A percentile compares a stretch with the other conserved stretches of the same genome.
Conservation (phyloP, 768 basidiomycete genomes). For the Leccinum aurantiacum region DNA sequence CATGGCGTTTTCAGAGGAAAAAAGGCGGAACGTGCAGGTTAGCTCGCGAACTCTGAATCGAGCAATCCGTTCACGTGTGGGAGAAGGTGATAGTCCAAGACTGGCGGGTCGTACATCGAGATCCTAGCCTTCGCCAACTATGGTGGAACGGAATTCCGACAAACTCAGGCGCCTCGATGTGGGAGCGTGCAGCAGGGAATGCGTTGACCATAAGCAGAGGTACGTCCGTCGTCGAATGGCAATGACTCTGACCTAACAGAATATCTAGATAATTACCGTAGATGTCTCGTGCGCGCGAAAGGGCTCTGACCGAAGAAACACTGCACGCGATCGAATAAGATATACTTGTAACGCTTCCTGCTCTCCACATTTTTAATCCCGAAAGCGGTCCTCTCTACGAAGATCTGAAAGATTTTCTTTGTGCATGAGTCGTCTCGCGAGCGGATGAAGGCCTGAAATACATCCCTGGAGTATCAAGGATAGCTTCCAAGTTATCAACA, state of each 20-base stretch:
- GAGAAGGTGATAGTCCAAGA: slow-evolving; percentile 78
- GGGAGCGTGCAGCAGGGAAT: slow-evolving; percentile 87
- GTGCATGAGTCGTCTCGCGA: slow-evolving; percentile 85
- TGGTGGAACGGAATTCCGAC: slow-evolving; percentile 93
- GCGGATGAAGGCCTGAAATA: slow-evolving; percentile 84
- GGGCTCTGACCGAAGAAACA: slow-evolving; percentile 57
- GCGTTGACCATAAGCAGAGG: slow-evolving; percentile 80
- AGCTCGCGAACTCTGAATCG: slow-evolving; percentile 63
- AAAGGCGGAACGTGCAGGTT: slow-evolving; percentile 61
- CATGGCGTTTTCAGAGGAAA: slow-evolving; percentile 54
- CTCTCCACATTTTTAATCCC: slow-evolving; percentile 76
- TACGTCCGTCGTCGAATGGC: slow-evolving; percentile 27
- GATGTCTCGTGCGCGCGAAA: slow-evolving; percentile 70
- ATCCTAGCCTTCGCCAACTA: slow-evolving; percentile 61
- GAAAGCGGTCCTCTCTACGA: slow-evolving; percentile 76
- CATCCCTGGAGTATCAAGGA: slow-evolving; percentile 60
- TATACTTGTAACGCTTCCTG: slow-evolving; percentile 71
- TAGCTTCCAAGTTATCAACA: slow-evolving; percentile 88
- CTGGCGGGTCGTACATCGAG: slow-evolving; percentile 72
- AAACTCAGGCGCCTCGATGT: slow-evolving; percentile 66
- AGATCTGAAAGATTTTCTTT: slow-evolving; percentile 81
- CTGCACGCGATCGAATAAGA: slow-evolving; percentile 72
- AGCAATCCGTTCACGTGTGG: slow-evolving; percentile 73
- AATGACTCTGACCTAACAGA: neutral
- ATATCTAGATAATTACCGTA: slow-evolving; percentile 60